phyloP scores from a whole-genome alignment of 148 eudicot genomes.

The Limonium bicolor region DNA sequence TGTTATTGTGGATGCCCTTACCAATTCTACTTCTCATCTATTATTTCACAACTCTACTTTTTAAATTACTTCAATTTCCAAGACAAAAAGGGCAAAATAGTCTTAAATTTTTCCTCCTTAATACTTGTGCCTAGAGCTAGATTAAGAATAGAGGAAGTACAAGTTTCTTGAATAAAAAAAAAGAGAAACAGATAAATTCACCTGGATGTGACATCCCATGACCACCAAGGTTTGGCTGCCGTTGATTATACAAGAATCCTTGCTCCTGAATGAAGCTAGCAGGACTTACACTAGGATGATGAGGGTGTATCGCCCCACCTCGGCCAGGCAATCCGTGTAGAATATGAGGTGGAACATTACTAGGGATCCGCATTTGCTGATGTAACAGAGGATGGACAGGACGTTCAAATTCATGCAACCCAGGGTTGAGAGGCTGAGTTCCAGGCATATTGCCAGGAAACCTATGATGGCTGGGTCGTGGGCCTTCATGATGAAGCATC shows the following conservation, averaged over 20 bases:
- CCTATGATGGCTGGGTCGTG: slow-evolving; percentile 19
- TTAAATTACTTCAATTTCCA: too few relatives aligned
- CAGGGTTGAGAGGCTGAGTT: slow-evolving; percentile 22
- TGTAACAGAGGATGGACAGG: slow-evolving; percentile 25
- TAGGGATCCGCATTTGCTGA: slow-evolving; percentile 31
- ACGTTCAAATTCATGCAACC: slow-evolving; percentile 22
- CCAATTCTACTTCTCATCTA: too few relatives aligned
- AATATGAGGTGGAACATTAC: slow-evolving; percentile 15
- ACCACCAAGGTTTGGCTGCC: slow-evolving; percentile 21
- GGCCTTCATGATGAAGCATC: slow-evolving; percentile 15
- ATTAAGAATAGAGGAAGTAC: too few relatives aligned
- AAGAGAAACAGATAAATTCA: slow-evolving; percentile 5
- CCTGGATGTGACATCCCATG: slow-evolving; percentile 31
- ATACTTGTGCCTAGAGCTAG: too few relatives aligned
- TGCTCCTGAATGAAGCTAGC: slow-evolving; percentile 18
- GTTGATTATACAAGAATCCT: slow-evolving; percentile 26
- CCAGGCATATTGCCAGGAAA: slow-evolving; percentile 17
- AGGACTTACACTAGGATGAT: slow-evolving; percentile 18
- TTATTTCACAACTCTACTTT: too few relatives aligned
- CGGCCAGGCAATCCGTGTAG: slow-evolving; percentile 17
- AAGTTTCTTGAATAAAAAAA: too few relatives aligned
- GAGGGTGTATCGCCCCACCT: slow-evolving; percentile 17
- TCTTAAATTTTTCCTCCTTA: too few relatives aligned
- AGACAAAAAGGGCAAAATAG: too few relatives aligned
- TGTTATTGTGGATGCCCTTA: too few relatives aligned